phyloP scores from a whole-genome alignment of 768 basidiomycete genomes.

The Termitomyces sp. region DNA sequence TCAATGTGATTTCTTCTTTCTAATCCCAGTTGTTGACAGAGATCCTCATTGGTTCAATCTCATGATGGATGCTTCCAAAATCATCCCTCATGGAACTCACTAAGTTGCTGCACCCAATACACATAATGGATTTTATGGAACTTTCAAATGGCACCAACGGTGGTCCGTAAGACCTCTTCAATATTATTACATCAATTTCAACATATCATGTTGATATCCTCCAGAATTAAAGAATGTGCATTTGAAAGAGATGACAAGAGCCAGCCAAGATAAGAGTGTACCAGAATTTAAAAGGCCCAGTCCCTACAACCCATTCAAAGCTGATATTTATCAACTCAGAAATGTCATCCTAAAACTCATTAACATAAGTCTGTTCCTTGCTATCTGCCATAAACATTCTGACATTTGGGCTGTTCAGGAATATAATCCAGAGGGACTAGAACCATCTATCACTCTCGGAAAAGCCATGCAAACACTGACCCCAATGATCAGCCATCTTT shows the following conservation, averaged over 20 bases:
- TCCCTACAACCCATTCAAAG: constrained; percentile 3
- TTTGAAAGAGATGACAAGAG: neutral
- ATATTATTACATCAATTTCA: constrained; percentile 4
- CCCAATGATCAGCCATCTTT: neutral
- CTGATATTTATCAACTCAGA: neutral
- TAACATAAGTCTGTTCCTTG: neutral
- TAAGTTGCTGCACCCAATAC: neutral
- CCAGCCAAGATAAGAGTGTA: neutral
- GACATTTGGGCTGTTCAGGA: neutral
- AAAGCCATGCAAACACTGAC: neutral
- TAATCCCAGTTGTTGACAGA: neutral
- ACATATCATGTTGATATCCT: neutral
- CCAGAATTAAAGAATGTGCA: neutral
- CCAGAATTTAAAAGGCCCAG: neutral
- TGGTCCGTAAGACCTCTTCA: constrained; percentile 9
- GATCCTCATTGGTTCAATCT: constrained; percentile 1
- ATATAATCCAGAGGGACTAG: neutral
- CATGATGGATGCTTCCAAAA: constrained; percentile 1
- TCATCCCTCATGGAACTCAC: constrained; percentile 2
- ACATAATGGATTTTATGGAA: neutral
- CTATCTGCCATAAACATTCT: too few species aligned
- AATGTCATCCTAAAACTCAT: neutral
- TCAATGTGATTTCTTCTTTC: too few species aligned
- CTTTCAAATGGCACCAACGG: neutral
- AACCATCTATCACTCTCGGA: neutral